Percentiles rank a stretch among this genome's conserved stretches.
Evolutionary conservation across 1,139 yeast species (phyloP).

Genomic region (Entelexis sorbosivorans): DNA sequence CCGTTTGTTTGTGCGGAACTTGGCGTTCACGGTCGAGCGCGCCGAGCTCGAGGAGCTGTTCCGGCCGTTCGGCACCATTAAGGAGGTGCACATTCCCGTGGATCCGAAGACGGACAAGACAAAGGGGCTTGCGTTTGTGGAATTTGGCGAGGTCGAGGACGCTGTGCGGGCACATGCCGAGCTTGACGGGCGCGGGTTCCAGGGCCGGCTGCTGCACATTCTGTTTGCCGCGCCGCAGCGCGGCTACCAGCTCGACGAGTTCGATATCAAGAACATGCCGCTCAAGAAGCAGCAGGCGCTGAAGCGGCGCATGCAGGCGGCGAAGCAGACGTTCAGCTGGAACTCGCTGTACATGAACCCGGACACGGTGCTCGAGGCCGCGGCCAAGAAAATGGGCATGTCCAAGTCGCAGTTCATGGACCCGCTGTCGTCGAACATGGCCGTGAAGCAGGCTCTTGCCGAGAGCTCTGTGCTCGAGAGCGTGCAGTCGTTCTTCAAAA

Average conservation of each 20-base stretch:
- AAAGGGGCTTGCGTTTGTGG: slow-evolving; percentile 85
- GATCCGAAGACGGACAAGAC: slow-evolving; percentile 85
- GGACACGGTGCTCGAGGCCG: slow-evolving; percentile 86
- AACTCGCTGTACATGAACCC: slow-evolving; percentile 81
- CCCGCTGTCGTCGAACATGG: slow-evolving; percentile 76
- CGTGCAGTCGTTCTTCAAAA: slow-evolving; percentile 76
- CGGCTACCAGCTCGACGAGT: slow-evolving; percentile 63
- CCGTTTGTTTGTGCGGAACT: slow-evolving; percentile 78
- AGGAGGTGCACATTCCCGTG: slow-evolving; percentile 71
- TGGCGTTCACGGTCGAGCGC: slow-evolving; percentile 69
- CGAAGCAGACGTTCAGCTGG: slow-evolving; percentile 86
- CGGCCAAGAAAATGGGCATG: slow-evolving; percentile 75
- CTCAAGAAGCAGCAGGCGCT: slow-evolving; percentile 81
- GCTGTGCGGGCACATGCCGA: slow-evolving; percentile 66
- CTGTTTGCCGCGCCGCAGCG: slow-evolving; percentile 77
- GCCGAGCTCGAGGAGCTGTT: slow-evolving; percentile 60
- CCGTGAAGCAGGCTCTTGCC: slow-evolving; percentile 95
- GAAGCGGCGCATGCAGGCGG: slow-evolving; percentile 71
- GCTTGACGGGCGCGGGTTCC: slow-evolving; percentile 81
- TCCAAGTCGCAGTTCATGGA: slow-evolving; percentile 74
- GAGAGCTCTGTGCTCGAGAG: slow-evolving; percentile 93
- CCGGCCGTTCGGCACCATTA: slow-evolving; percentile 35
- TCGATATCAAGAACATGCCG: slow-evolving; percentile 80
- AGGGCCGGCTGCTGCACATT: slow-evolving; percentile 85
- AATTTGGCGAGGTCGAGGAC: slow-evolving; percentile 52